Conservation (phyloP, 805 yeast species). For the Nakazawaea ernobii region DNA sequence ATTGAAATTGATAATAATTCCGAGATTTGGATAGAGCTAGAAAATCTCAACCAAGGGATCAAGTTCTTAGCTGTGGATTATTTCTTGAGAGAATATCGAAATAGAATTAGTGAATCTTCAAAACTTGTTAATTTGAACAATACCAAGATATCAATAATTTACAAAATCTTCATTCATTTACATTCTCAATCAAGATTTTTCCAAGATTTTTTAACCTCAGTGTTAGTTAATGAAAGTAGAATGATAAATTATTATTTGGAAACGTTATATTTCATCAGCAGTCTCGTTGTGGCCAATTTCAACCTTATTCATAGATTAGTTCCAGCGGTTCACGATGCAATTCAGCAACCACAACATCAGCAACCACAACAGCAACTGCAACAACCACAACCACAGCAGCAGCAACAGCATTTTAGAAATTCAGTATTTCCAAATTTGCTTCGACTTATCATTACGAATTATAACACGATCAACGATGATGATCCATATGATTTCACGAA, state of each 20-base stretch:
- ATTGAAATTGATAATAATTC: neutral
- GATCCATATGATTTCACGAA: neutral
- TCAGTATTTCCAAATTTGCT: neutral
- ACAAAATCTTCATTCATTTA: constrained; percentile 3
- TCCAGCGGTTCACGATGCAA: neutral
- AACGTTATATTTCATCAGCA: constrained; percentile 29
- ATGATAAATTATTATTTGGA: constrained; percentile 37
- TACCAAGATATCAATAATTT: constrained; percentile 20
- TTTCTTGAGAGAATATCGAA: neutral
- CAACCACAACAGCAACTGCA: no score
- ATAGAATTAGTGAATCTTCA: constrained; percentile 17
- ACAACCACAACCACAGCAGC: no score
- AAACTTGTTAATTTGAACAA: constrained; percentile 36
- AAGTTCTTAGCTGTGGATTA: constrained; percentile 1
- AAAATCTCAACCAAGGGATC: neutral
- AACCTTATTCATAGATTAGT: constrained; percentile 10
- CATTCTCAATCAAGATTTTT: constrained; percentile 3
- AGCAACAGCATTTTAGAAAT: no score
- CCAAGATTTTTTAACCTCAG: neutral
- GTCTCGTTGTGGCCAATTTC: constrained; percentile 16
- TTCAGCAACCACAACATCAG: neutral
- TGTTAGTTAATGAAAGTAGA: constrained; percentile 29
- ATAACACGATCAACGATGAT: neutral
- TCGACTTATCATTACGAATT: neutral
- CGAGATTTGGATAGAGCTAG: neutral